Evolutionary conservation across 257 asterid genomes (phyloP).

Genomic region (Solanum rostratum): DNA sequence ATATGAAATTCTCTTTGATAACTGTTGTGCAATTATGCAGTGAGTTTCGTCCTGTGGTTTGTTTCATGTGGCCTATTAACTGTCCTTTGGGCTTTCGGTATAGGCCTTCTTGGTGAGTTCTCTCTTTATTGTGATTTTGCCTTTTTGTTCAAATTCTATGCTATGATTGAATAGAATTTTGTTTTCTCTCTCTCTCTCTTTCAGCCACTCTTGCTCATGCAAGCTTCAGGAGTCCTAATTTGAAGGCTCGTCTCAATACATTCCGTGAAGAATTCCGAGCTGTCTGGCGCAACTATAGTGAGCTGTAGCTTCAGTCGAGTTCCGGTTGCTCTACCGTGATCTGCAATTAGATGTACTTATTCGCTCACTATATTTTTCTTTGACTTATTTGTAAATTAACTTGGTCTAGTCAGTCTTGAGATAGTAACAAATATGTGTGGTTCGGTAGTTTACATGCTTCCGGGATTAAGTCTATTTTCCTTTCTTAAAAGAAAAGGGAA

Average conservation of each 20-base stretch:
- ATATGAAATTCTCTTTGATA: background rate
- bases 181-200: slow-evolving; percentile 6
- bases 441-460: background rate
- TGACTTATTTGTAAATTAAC: background rate
- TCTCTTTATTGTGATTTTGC: background rate
- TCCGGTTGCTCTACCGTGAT: background rate
- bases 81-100: slow-evolving; percentile 47
- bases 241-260: slow-evolving; percentile 93
- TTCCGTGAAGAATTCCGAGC: slow-evolving; percentile 95
- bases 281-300: slow-evolving; percentile 94
- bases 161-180: background rate
- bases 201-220: slow-evolving; percentile 76
- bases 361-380: background rate
- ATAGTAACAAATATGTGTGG: background rate
- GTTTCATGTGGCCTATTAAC: slow-evolving; percentile 64
- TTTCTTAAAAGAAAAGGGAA: background rate
- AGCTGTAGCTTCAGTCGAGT: slow-evolving; percentile 36
- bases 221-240: slow-evolving; percentile 86
- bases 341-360: background rate
- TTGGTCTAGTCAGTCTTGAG: background rate
- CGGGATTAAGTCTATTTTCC: background rate
- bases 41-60: slow-evolving; percentile 71
- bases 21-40: slow-evolving; percentile 27
- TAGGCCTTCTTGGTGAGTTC: slow-evolving; percentile 69
- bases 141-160: background rate